phyloP scores from a whole-genome alignment of 2,329 filamentous ascomycete genomes.

The Thelonectria olida region DNA sequence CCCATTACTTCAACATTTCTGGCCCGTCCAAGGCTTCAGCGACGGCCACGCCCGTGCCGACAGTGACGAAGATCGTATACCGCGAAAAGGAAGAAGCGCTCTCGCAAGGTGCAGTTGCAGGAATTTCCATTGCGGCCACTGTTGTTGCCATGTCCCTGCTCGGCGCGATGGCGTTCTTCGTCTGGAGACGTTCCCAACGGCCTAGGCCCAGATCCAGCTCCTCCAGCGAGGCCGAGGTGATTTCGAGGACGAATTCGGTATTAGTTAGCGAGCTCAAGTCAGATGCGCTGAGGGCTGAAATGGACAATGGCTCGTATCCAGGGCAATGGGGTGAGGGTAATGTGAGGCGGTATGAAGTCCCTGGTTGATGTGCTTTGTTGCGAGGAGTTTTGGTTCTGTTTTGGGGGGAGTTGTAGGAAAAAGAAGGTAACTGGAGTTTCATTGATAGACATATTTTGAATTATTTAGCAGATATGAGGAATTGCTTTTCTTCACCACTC shows the following conservation, averaged over 20 bases:
- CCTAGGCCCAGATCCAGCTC: not conserved
- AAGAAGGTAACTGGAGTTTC: too few relatives aligned
- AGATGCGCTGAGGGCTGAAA: not conserved
- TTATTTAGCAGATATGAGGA: too few relatives aligned
- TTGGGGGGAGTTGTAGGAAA: too few relatives aligned
- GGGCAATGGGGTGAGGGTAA: not conserved
- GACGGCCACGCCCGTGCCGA: not conserved
- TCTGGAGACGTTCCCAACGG: not conserved
- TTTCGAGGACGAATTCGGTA: not conserved
- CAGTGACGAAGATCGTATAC: not conserved
- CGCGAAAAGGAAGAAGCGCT: not conserved
- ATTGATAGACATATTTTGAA: too few relatives aligned
- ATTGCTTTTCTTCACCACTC: too few relatives aligned
- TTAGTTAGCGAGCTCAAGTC: not conserved
- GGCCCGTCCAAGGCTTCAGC: not conserved
- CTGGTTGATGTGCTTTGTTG: too few relatives aligned
- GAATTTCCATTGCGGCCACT: not conserved
- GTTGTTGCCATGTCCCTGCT: not conserved
- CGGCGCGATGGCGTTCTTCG: not conserved
- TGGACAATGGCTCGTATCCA: not conserved
- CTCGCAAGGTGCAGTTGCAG: not conserved
- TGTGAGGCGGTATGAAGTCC: not conserved
- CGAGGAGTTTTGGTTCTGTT: too few relatives aligned
- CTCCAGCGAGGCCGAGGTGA: too few relatives aligned
- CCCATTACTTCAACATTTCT: constrained; percentile 14